These are phyloP conservation scores for Elongisporangium undulatum DNA, from an alignment of 352 stramenopile species.

Conservation along the genomic window DNA sequence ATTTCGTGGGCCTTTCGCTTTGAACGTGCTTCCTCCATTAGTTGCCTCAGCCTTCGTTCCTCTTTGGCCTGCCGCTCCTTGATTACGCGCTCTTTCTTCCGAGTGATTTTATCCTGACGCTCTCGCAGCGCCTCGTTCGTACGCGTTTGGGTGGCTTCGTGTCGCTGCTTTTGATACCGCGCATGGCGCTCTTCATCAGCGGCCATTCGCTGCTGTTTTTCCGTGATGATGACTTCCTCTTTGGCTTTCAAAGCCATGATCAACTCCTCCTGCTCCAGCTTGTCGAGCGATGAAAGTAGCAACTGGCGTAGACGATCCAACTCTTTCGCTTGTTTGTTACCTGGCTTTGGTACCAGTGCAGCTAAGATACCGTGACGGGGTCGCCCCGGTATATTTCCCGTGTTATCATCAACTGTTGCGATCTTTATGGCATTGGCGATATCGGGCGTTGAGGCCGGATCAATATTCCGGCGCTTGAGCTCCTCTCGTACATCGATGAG, in stretches of 20 bases:
- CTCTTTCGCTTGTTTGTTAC: constrained; percentile 7
- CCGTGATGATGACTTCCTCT: constrained; percentile 41
- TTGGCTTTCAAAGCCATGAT: constrained; percentile 41
- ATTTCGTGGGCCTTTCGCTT: constrained; percentile 40
- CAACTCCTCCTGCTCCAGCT: constrained; percentile 47
- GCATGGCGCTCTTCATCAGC: constrained; percentile 41
- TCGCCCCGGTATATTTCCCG: too few species aligned
- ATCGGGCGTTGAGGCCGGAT: too few species aligned
- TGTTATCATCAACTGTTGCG: too few species aligned
- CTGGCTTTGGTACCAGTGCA: background rate
- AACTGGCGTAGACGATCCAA: constrained; percentile 20
- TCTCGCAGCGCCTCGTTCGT: constrained; percentile 61
- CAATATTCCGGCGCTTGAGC: constrained; percentile 12
- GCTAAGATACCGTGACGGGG: constrained; percentile 1
- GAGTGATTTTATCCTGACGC: constrained; percentile 55
- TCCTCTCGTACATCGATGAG: constrained; percentile 43
- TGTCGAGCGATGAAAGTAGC: constrained; percentile 30
- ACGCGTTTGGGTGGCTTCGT: constrained; percentile 39
- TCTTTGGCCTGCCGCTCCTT: constrained; percentile 56
- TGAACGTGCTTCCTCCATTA: constrained; percentile 31
- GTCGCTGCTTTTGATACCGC: constrained; percentile 43
- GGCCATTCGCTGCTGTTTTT: constrained; percentile 34
- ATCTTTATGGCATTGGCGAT: too few species aligned
- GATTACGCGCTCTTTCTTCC: constrained; percentile 50
- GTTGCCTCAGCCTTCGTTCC: constrained; percentile 38